Percentiles rank a stretch among this genome's conserved stretches.
Conservation (phyloP, 768 basidiomycete species). For the Boletus tomentosulus region DNA sequence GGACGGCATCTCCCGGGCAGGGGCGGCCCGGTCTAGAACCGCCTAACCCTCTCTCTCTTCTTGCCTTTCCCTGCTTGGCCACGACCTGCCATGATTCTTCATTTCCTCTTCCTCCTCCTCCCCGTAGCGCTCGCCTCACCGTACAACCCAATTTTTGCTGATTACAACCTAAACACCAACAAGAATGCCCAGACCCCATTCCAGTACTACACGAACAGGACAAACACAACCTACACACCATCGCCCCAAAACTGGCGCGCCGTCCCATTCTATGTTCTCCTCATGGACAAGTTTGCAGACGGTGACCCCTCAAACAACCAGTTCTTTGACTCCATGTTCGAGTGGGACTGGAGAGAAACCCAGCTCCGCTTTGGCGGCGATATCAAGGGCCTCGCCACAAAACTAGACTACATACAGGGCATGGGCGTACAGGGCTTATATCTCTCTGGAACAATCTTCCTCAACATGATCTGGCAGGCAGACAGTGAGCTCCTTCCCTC, state of each 20-base stretch:
- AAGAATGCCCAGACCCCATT: conserved; percentile 61
- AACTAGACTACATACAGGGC: conserved; percentile 83
- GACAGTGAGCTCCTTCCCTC: conserved; percentile 62
- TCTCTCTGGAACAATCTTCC: conserved; percentile 87
- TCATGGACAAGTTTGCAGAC: conserved; percentile 92
- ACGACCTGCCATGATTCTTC: background rate
- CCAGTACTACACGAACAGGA: conserved; percentile 60
- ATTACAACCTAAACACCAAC: conserved; percentile 80
- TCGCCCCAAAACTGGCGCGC: conserved; percentile 87
- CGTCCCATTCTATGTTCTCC: conserved; percentile 73
- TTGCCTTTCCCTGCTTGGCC: conserved; percentile 1
- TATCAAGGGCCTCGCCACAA: conserved; percentile 67
- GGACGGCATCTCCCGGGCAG: conserved; percentile 19
- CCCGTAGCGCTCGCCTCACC: conserved; percentile 53
- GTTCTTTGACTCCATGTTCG: conserved; percentile 74
- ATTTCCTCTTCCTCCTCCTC: conserved; percentile 23
- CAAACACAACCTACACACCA: conserved; percentile 64
- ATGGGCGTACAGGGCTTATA: conserved; percentile 86
- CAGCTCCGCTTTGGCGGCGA: conserved; percentile 90
- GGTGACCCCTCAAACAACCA: conserved; percentile 92
- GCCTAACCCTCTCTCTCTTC: background rate
- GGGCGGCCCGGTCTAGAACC: conserved; percentile 31
- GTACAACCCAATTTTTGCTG: conserved; percentile 58
- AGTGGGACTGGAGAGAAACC: conserved; percentile 84
- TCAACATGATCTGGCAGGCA: conserved; percentile 97